A percentile compares a stretch with the other conserved stretches of the same genome.
These are phyloP conservation scores for Phaeosphaeria sp. DNA, from an alignment of 2,329 filamentous ascomycete species.

Conservation along the genomic window DNA sequence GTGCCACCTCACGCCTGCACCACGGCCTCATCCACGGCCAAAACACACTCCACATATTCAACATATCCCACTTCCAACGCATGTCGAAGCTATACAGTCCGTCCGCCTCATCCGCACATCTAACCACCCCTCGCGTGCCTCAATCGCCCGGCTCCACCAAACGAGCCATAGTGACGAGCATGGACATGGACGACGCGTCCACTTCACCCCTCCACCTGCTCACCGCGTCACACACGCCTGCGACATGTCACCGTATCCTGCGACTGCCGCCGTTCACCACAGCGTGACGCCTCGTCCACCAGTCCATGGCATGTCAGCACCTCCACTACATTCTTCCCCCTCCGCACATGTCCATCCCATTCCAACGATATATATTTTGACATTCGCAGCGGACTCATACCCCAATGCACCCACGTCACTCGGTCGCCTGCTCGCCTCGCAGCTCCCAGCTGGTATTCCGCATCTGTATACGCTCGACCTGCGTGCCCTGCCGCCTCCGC, in stretches of 20 bases:
- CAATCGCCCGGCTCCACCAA: neutral
- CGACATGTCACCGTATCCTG: neutral
- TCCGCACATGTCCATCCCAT: too few species aligned
- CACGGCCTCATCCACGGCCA: neutral
- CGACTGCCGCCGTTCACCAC: neutral
- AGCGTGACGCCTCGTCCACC: neutral
- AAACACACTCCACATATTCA: neutral
- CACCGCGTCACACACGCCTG: neutral
- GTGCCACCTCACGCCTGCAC: neutral
- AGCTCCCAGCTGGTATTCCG: conserved; percentile 20
- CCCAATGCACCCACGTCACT: conserved; percentile 6
- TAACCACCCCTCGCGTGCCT: neutral
- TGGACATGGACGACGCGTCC: neutral
- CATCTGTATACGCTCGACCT: conserved; percentile 37
- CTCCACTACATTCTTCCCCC: neutral
- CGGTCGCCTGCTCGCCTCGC: conserved; percentile 14
- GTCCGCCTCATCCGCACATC: neutral
- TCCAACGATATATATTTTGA: conserved; percentile 35
- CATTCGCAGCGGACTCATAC: conserved; percentile 19
- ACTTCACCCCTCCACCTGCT: neutral
- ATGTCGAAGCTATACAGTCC: neutral
- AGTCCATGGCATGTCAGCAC: neutral
- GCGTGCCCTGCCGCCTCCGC: conserved; percentile 17
- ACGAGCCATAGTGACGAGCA: neutral
- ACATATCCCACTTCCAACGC: neutral